Evolutionary conservation across 192 early-diverging fungal genomes (phyloP), one percentile per base, ranked within the genome.

Genomic region (Diversispora eburnea): DNA sequence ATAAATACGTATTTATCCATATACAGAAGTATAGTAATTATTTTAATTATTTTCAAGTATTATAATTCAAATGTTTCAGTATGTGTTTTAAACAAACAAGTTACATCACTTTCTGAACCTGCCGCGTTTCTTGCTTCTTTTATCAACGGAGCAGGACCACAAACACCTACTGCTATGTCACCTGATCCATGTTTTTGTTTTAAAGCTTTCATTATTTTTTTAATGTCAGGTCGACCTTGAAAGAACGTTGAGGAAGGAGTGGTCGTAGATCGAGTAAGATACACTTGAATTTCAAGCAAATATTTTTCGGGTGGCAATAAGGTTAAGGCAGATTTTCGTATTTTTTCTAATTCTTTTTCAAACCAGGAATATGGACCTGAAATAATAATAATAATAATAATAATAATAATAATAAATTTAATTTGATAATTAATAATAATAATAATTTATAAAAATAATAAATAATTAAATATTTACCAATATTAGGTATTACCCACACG

Each of bases 11-110:
- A 13, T 13, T 54, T 33, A 13, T 13, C 12, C 51, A 54, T 17
- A 54, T 13, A 17, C n/a, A 54, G 12, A 4, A 52, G 10, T 15
- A 52, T 52, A 52, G 17, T 49, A 49, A 49, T 49, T 52, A 52
- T 0, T 15, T 52, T 52, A 52, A 54, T 54, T 10, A 39, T 66
- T 47, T 46, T n/a, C 12, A 25, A 62, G 13, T 17, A 8, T 58
- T 73, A 83, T 49, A 83, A 77, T 25, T 81, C 82, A 62, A 81
- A 83, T 47, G 76, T 81, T 74, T 83, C 82, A 39, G 67, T 48
- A 51, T 81, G 79, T 43, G 71, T 70, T 17, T 73, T 67, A 67
- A 78, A 77, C 12, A 76, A 67, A 47, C 72, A 52, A 12, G 64
- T 49, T 9, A 7, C 33, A 63, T 61, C 70, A 47, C 68, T 71